Percentiles rank a stretch among this genome's conserved stretches.
Conservation (phyloP, 768 basidiomycete species). For the Auricularia cornea region DNA sequence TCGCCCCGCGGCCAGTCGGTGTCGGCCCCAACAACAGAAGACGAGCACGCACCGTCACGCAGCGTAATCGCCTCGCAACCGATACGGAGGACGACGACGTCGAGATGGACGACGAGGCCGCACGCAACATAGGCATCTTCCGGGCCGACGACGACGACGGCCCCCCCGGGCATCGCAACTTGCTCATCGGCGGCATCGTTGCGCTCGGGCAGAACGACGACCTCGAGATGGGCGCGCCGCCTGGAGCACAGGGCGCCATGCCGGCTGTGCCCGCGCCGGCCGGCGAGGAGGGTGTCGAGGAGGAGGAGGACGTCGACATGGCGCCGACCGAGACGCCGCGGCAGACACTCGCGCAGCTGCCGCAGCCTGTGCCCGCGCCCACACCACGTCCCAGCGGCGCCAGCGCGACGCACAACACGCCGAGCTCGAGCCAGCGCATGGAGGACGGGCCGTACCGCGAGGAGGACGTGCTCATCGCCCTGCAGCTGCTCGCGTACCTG, state of each 20-base stretch:
- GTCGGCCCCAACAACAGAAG: too few relatives aligned
- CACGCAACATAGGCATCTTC: not conserved
- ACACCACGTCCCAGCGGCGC: not conserved
- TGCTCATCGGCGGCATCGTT: conserved; percentile 60
- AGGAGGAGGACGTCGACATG: conserved; percentile 9
- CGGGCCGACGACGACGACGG: conserved; percentile 10
- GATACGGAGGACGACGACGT: conserved; percentile 69
- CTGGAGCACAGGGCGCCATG: conserved; percentile 76
- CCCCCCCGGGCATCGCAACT: not conserved
- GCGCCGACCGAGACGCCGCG: not conserved
- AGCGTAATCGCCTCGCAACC: conserved; percentile 42
- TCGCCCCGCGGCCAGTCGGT: conserved; percentile 48
- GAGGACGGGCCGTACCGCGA: conserved; percentile 75
- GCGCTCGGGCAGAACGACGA: conserved; percentile 69
- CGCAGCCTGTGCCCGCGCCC: not conserved
- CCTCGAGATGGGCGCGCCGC: conserved; percentile 84
- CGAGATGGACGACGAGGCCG: conserved; percentile 11
- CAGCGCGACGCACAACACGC: not conserved
- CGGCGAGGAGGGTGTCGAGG: conserved; percentile 22
- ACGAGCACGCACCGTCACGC: conserved; percentile 10
- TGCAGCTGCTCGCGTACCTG: conserved; percentile 92
- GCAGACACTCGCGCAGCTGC: not conserved
- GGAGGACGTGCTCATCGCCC: conserved; percentile 82
- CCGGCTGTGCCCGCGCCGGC: conserved; percentile 1
- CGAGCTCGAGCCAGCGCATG: not conserved